phyloP scores from a whole-genome alignment of 805 yeast genomes.

The Torulaspora franciscae region DNA sequence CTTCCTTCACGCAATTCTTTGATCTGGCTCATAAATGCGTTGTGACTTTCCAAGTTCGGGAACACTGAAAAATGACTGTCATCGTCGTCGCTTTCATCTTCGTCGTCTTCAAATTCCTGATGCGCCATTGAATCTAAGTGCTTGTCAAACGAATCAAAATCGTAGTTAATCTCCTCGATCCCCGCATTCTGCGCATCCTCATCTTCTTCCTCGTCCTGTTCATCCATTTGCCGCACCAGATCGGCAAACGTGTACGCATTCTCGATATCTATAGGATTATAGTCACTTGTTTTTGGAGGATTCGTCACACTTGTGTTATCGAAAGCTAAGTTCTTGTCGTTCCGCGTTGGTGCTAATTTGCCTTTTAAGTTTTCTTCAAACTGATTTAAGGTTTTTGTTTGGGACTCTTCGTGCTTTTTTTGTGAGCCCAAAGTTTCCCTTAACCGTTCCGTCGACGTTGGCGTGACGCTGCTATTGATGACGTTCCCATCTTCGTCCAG shows the following conservation, averaged over 20 bases:
- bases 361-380: slow-evolving; percentile 20
- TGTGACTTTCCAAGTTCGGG: slow-evolving; percentile 26
- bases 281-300: not conserved
- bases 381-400: slow-evolving; percentile 33
- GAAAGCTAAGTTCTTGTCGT: not conserved
- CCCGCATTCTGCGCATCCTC: slow-evolving; percentile 19
- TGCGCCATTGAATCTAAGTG: not conserved
- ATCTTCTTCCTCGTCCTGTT: slow-evolving; percentile 28
- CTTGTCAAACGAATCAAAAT: slow-evolving; percentile 19
- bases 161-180: slow-evolving; percentile 24
- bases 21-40: slow-evolving; percentile 29
- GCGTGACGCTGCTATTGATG: slow-evolving; percentile 42
- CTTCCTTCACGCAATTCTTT: slow-evolving; percentile 18
- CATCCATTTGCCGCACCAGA: slow-evolving; percentile 31
- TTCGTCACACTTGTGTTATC: not conserved
- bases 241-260: slow-evolving; percentile 35
- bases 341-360: slow-evolving; percentile 2
- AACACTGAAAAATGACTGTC: slow-evolving; percentile 16
- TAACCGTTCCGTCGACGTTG: slow-evolving; percentile 28
- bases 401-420: slow-evolving; percentile 1
- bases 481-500: slow-evolving; percentile 81
- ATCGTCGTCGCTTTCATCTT: slow-evolving; percentile 21
- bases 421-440: slow-evolving; percentile 15
- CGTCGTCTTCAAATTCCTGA: slow-evolving; percentile 12
- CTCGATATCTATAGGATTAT: slow-evolving; percentile 19